These are phyloP conservation scores for Craspedostauros australis DNA, from an alignment of 108 stramenopile species.

Conservation along the genomic window DNA sequence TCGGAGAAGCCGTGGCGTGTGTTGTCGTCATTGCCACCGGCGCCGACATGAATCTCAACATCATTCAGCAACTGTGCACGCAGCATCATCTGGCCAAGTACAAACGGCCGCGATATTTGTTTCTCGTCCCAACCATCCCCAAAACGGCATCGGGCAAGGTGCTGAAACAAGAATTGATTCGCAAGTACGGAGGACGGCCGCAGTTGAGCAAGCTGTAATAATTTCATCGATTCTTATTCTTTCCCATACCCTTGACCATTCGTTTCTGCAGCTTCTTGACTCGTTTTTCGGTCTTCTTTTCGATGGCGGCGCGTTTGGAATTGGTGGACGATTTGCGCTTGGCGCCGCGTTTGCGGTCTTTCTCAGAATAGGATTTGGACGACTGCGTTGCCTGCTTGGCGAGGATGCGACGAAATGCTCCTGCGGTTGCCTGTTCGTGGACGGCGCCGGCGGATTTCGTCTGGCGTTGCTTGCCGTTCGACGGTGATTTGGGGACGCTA, in stretches of 20 bases:
- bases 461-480: background rate
- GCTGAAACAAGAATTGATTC: slow-evolving; percentile 39
- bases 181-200: slow-evolving; percentile 3
- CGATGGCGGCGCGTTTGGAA: slow-evolving; percentile 60
- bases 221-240: slow-evolving; percentile 24
- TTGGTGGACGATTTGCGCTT: slow-evolving; percentile 22
- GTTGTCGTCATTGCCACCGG: slow-evolving; percentile 35
- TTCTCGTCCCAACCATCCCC: slow-evolving; percentile 46
- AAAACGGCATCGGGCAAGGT: slow-evolving; percentile 76
- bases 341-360: slow-evolving; percentile 42
- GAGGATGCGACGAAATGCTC: slow-evolving; percentile 30
- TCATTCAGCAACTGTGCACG: slow-evolving; percentile 42
- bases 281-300: slow-evolving; percentile 56
- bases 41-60: background rate
- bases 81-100: slow-evolving; percentile 54
- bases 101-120: slow-evolving; percentile 59
- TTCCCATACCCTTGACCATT: slow-evolving; percentile 70
- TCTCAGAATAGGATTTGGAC: background rate
- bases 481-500: background rate
- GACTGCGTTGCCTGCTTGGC: slow-evolving; percentile 42
- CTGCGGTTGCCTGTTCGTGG: slow-evolving; percentile 10
- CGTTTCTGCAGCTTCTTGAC: slow-evolving; percentile 75
- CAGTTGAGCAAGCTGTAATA: slow-evolving; percentile 16
- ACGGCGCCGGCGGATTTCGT: slow-evolving; percentile 4
- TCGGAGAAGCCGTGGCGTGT: slow-evolving; percentile 71